Percentiles rank a stretch among this genome's conserved stretches.
Evolutionary conservation across 2,329 filamentous ascomycete species (phyloP).

Genomic region (Teratosphaeria nubilosa): DNA sequence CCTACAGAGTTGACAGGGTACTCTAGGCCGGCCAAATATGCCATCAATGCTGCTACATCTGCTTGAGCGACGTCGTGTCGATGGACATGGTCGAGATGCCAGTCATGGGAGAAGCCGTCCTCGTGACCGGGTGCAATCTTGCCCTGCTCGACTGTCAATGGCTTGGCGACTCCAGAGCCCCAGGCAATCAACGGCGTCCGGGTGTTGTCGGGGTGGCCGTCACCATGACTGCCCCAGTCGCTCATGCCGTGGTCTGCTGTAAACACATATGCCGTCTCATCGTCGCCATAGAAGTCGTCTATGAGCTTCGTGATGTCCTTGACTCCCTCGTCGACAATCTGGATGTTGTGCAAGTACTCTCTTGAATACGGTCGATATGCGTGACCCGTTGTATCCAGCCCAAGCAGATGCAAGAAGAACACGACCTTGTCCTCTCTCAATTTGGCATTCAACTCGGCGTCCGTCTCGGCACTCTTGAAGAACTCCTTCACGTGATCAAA

Average conservation of each 20-base stretch:
- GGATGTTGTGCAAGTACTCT: slow-evolving; percentile 90
- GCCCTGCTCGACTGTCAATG: slow-evolving; percentile 45
- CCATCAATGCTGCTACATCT: slow-evolving; percentile 90
- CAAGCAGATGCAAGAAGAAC: slow-evolving; percentile 90
- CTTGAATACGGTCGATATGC: slow-evolving; percentile 80
- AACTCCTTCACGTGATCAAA: slow-evolving; percentile 87
- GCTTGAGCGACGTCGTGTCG: slow-evolving; percentile 90
- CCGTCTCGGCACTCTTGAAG: slow-evolving; percentile 68
- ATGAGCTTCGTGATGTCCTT: slow-evolving; percentile 72
- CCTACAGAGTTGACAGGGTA: slow-evolving; percentile 96
- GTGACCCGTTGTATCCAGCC: slow-evolving; percentile 85
- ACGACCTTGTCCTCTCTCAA: slow-evolving; percentile 78
- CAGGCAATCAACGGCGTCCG: slow-evolving; percentile 85
- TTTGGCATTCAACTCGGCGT: slow-evolving; percentile 61
- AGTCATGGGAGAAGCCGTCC: slow-evolving; percentile 76
- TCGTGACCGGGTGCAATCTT: slow-evolving; percentile 68
- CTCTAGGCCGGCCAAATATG: slow-evolving; percentile 75
- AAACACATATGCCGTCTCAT: slow-evolving; percentile 87
- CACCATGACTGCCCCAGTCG: slow-evolving; percentile 97
- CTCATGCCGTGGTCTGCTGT: slow-evolving; percentile 99
- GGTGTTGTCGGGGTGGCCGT: slow-evolving; percentile 95
- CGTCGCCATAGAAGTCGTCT: slow-evolving; percentile 71
- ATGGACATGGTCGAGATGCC: slow-evolving; percentile 68
- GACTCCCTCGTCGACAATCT: slow-evolving; percentile 85
- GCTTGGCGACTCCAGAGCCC: slow-evolving; percentile 82